Evolutionary conservation across 176 grass and related monocot species (phyloP).

Genomic region (Carex kokanica): DNA sequence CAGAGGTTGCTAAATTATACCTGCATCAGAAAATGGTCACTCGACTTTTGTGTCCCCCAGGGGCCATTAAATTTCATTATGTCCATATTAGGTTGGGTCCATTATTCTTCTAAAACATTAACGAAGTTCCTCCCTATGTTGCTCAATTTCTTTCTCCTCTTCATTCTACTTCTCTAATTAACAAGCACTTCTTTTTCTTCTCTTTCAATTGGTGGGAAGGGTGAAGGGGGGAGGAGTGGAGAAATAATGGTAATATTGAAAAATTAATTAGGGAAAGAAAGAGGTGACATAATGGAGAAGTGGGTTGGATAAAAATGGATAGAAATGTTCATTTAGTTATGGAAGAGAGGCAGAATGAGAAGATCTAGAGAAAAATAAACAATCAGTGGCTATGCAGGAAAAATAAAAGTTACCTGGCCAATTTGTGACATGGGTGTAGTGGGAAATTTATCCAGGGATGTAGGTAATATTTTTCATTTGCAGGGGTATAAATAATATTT

Average conservation of each 20-base stretch:
- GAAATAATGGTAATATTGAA: not conserved
- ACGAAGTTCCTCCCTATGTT: not conserved
- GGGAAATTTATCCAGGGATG: not conserved
- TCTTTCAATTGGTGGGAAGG: not conserved
- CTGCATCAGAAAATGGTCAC: conserved; percentile 3
- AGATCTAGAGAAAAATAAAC: not conserved
- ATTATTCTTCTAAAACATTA: not conserved
- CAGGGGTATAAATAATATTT: not conserved
- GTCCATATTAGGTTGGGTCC: not conserved
- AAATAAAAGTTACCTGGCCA: not conserved
- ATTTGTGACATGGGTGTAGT: not conserved
- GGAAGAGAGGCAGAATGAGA: not conserved
- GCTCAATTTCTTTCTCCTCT: not conserved
- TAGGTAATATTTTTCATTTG: not conserved
- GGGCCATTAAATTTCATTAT: not conserved
- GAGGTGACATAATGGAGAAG: not conserved
- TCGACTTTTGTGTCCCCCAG: not conserved
- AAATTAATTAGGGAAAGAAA: not conserved
- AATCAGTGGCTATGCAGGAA: not conserved
- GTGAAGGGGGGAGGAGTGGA: not conserved
- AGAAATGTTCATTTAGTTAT: conserved; percentile 7
- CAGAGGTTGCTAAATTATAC: not conserved
- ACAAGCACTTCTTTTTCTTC: not conserved
- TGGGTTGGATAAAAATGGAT: not conserved
- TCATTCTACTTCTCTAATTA: not conserved